Base-by-base conservation (phyloP, 441 rosid genomes). In the Erysimum cheiri region DNA sequence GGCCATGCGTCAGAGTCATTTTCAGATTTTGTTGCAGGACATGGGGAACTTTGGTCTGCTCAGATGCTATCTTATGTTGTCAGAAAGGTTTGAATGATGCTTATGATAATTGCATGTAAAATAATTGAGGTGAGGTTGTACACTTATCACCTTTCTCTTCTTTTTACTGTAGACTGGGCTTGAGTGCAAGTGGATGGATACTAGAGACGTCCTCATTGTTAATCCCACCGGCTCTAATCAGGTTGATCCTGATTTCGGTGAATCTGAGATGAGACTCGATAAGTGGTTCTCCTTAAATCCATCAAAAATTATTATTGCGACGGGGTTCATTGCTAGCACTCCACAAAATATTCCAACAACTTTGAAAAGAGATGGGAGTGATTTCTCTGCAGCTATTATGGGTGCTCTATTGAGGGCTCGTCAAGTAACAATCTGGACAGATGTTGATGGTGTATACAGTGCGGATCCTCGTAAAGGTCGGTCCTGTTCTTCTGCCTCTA, bases 1-100 rank as follows among this genome's bases (percentile, higher is more conserved):
- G 98, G 98, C 71, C 97, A 92, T 76, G 98, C 89, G n/a, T 87
- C 97, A 2, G 98, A 95, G 70, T 92, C 99, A 28, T 91, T 95
- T 81, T 80, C 97, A 33, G 98, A 92, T 77, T 90, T 95, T 71
- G 97, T 95, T 48, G 97, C 77, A 3, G 99, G 99, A 67, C 93
- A 95, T 60, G 97, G 99, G 63, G 99, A 95, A 79, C 76, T 95
- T 58, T 95, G 98, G 99, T 88, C 97, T 55, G 98, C 98, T 63
- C 99, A 92, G 83, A 77, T 95, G 81, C 75, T 95, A 70, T 87
- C 97, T 64, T 81, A 81, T 76, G 86, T 89, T 72, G 81, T 95
- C 72, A 87, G 86, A 83, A 84, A 92, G 97, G 98, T 93, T n/a
- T 15, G 70, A 67, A 22, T 58, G 63, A 66, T 59, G 36, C 15